Evolutionary conservation across 2,329 filamentous ascomycete species (phyloP), one percentile per base, ranked within the genome.

Genomic region (Fusarium miscanthi): DNA sequence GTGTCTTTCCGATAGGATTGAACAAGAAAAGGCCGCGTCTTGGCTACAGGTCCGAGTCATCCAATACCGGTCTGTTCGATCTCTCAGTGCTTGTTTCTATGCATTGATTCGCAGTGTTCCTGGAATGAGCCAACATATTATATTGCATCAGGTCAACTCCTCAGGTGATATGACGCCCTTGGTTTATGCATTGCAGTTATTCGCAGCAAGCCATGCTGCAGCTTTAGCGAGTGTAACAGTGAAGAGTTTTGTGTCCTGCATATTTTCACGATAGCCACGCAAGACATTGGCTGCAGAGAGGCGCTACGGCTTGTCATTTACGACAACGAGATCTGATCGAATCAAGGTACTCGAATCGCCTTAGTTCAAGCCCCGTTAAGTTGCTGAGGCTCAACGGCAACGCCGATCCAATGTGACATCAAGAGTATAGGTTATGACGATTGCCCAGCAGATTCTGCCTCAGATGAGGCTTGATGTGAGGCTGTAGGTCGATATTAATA

Each of bases 241-340:
- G 35, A 53, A 38, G 12, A 56, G 48, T 35, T 59, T 42, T 30
- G 30, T 37, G 56, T 31, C 45, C 25, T 46, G 63, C 56, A 67
- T 62, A 25, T 35, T 25, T 25, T 30, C 10, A 19, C 31, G 35
- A 62, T 67, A 51, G 25, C 27, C 37, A 37, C 54, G 41, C n/a
- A 21, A 54, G 27, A 46, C 27, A 63, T 67, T 68, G 63, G 46
- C 11, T 40, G 33, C 19, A 41, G n/a, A 53, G 42, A 21, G 30
- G 14, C 59, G 41, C 45, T 56, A 23, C 30, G n/a, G 38, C 31
- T 48, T 69, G 46, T 69, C 65, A 59, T 65, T 69, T 69, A 53
- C 60, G 70, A 72, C 27, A 37, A 35, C 11, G 16, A 52, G 51
- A 69, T 64, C 40, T 58, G 58, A 59, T 59, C 63, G 48, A 43